Conservation (phyloP, 306 rosid genomes). For the Hippophae rhamnoides region DNA sequence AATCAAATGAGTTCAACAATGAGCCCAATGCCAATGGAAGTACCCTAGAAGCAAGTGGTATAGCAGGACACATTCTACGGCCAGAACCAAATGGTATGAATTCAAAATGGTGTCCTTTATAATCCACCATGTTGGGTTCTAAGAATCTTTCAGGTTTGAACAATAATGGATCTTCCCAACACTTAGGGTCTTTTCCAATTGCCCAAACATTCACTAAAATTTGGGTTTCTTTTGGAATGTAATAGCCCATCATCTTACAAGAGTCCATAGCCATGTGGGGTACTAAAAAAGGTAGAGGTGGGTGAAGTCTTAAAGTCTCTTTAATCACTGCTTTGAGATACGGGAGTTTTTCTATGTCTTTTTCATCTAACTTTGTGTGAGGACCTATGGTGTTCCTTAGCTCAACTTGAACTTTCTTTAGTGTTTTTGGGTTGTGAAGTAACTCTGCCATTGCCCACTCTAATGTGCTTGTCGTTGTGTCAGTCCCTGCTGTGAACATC, state of each 20-base stretch:
- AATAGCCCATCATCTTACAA: conserved; percentile 40
- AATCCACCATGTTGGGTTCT: conserved; percentile 33
- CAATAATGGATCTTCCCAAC: conserved; percentile 55
- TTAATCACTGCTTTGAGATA: conserved; percentile 70
- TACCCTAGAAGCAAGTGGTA: conserved; percentile 65
- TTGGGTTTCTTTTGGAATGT: conserved; percentile 67
- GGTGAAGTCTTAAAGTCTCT: conserved; percentile 83
- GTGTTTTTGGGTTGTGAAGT: conserved; percentile 46
- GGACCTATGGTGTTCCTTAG: conserved; percentile 35
- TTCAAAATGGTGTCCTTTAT: conserved; percentile 63
- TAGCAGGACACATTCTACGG: conserved; percentile 74
- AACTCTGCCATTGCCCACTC: conserved; percentile 97
- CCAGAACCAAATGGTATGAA: conserved; percentile 86
- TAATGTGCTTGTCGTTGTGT: conserved; percentile 72
- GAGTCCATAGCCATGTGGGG: conserved; percentile 80
- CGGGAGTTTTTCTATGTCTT: conserved; percentile 55
- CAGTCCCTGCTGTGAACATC: conserved; percentile 87
- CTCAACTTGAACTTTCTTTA: conserved; percentile 55
- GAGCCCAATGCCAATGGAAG: conserved; percentile 77
- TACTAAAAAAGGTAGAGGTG: conserved; percentile 86
- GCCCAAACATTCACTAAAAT: conserved; percentile 84
- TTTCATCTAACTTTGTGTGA: conserved; percentile 42
- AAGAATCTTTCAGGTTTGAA: conserved; percentile 80
- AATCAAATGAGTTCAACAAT: conserved; percentile 52
- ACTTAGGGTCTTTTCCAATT: conserved; percentile 65